These are phyloP conservation scores for Chlamydomonas sphaeroides DNA, from an alignment of 139 green algal species.

Conservation along the genomic window DNA sequence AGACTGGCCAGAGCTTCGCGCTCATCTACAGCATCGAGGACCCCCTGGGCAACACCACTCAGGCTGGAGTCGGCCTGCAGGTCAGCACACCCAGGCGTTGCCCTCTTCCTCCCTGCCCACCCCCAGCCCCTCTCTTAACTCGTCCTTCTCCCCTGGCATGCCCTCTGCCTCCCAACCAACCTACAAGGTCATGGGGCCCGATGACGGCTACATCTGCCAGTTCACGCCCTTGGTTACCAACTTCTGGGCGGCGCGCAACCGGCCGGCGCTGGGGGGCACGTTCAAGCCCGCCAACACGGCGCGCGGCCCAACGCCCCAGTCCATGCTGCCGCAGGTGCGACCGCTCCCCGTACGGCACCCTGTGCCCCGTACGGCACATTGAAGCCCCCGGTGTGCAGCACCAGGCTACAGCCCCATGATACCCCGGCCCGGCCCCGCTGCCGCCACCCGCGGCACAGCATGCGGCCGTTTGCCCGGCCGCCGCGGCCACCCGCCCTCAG, in stretches of 20 bases:
- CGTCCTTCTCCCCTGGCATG: neutral
- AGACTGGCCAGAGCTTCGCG: conserved; percentile 86
- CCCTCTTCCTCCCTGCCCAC: too few species aligned
- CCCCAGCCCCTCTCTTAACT: too few species aligned
- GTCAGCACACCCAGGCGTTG: conserved; percentile 54
- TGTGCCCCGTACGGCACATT: too few species aligned
- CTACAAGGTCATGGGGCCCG: conserved; percentile 94
- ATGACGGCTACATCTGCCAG: conserved; percentile 93
- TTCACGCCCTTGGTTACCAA: conserved; percentile 65
- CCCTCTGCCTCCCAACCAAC: too few species aligned
- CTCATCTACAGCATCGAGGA: conserved; percentile 97
- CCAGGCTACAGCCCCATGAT: too few species aligned
- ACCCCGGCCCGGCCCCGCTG: too few species aligned
- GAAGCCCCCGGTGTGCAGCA: too few species aligned
- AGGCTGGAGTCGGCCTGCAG: conserved; percentile 78
- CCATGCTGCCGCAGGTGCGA: conserved; percentile 40
- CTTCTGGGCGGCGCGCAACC: conserved; percentile 84
- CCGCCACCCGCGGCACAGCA: too few species aligned
- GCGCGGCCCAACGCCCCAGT: neutral
- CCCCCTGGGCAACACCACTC: conserved; percentile 60
- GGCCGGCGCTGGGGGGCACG: conserved; percentile 74
- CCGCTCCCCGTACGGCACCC: too few species aligned
- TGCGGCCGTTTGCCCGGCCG: too few species aligned
- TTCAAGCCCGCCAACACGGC: conserved; percentile 54
- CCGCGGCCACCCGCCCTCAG: too few species aligned